Base-by-base conservation (phyloP, 805 yeast genomes). In the Saturnispora silvae region DNA sequence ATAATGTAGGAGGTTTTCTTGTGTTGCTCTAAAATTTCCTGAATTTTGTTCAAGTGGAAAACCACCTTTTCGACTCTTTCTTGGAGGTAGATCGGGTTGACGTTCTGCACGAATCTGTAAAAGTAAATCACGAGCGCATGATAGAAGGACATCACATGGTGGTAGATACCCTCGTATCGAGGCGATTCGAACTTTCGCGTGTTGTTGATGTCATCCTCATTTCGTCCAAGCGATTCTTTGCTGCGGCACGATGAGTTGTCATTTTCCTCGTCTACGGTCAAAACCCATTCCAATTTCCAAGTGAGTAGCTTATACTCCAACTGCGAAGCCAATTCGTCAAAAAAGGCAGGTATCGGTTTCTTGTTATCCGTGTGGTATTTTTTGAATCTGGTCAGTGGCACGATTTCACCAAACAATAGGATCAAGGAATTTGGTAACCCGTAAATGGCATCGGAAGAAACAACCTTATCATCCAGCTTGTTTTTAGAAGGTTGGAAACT, bases 401-500 rank as follows among this genome's bases (percentile, higher is more conserved):
- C 84, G 13, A 81, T 77, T 44, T 80, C 83, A 40, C 81, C 71
- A 57, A 85, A 82, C 37, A 84, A 59, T 17, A 77, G 48, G 38
- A 83, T 77, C 30, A 85, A 61, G 3, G 94, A 80, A 50, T 81
- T 83, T 6, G 95, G 95, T 39, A 85, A 61, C 1, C 95, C 95
- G 53, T 82, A 84, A 34, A 84, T 62, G 0, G 87, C 82, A 54
- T 81, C 94, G 1, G 87, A 77, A 7, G 86, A 77, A 43, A 79
- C 65, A 37, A 71, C 65, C 43, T 73, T 72, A 49, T 71, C 74
- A 40, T 70, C 71, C 26, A 67, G 59, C 46, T 69, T 72, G 42
- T 57, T 54, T 37, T 55, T 57, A 1, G 62, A 56, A 25, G 54
- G 58, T 37, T 55, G 61, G 52, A 67, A 53, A 53, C 64, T 52